Evolutionary conservation across 768 basidiomycete genomes (phyloP), one percentile per base, ranked within the genome.

Genomic region (Lactarius hengduanensis): DNA sequence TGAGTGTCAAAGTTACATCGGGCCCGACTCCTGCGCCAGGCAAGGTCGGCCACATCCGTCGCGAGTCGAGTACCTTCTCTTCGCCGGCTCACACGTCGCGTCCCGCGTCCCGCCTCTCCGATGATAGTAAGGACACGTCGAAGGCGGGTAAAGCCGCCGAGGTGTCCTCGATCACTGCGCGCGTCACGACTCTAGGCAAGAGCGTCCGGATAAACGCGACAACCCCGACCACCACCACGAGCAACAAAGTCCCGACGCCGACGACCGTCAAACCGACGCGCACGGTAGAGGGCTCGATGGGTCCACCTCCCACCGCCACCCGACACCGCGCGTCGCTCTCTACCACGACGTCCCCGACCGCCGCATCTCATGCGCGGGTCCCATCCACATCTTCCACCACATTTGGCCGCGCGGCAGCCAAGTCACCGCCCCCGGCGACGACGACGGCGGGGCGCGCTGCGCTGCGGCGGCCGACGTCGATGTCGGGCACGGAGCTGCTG

Each of bases 41-140:
- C 62, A 69, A 69, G 55, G 59, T 64, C 50, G 22, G 32, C n/a
- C 62, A 57, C 34, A 65, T 66, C 32, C 70, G 70, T 13, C 70
- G 70, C 41, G 70, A 71, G 34, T 71, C 70, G 34, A 70, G 20
- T 18, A 40, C 53, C 10, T 63, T 69, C 54, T 59, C 65, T 4
- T 63, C 70, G 9, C 64, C 64, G 2, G 57, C n/a, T 7, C 36
- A 34, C 28, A 58, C 54, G 15, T 61, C 69, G 40, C 69, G 69
- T 18, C 69, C 69, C 9, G 57, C 38, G 36, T 70, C 69, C 11
- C 68, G 70, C 41, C 70, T 71, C 41, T 71, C 70, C 13, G 70
- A 71, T 41, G 62, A 62, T 4, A 56, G 47, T 16, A 69, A 62
- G 28, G 69, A 70, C 36, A 64, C 61, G 7, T 28, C 68, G 28